A percentile compares a stretch with the other conserved stretches of the same genome.
These are phyloP conservation scores for Mucuna pruriens DNA, from an alignment of 306 rosid genomes.

Conservation along the genomic window DNA sequence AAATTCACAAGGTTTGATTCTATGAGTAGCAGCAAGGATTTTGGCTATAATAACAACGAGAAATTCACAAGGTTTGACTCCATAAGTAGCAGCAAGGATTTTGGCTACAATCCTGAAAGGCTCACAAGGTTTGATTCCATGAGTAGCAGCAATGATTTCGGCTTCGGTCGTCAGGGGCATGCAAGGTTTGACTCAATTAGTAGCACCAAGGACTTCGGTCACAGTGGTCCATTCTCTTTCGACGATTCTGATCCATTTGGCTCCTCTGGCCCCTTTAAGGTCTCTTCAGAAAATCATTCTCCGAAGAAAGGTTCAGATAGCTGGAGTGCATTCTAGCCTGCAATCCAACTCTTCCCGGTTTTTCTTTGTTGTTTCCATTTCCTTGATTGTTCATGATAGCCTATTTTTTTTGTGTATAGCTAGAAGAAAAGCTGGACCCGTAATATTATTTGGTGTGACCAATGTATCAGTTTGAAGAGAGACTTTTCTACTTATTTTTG, in stretches of 20 bases:
- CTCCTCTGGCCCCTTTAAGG: slow-evolving; percentile 86
- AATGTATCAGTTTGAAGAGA: slow-evolving; percentile 52
- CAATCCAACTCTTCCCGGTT: slow-evolving; percentile 23
- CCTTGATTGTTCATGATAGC: slow-evolving; percentile 54
- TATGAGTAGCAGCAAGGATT: slow-evolving; percentile 56
- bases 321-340: slow-evolving; percentile 84
- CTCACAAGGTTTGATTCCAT: slow-evolving; percentile 64
- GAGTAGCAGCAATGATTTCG: slow-evolving; percentile 62
- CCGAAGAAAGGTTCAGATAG: slow-evolving; percentile 74
- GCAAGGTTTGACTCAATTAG: slow-evolving; percentile 76
- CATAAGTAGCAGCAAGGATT: slow-evolving; percentile 61
- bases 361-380: slow-evolving; percentile 47
- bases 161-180: slow-evolving; percentile 49
- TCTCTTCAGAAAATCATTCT: slow-evolving; percentile 68
- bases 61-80: slow-evolving; percentile 61
- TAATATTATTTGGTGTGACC: slow-evolving; percentile 45
- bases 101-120: slow-evolving; percentile 47
- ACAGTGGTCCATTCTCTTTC: slow-evolving; percentile 64
- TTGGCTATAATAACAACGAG: slow-evolving; percentile 45
- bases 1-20: slow-evolving; percentile 54
- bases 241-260: slow-evolving; percentile 90
- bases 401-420: slow-evolving; percentile 71
- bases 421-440: slow-evolving; percentile 50
- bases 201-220: slow-evolving; percentile 68
- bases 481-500: neutral